Percentiles rank a stretch among this genome's conserved stretches.
phyloP scores from a whole-genome alignment of 352 stramenopile genomes.

The Phytopythium vexans region DNA sequence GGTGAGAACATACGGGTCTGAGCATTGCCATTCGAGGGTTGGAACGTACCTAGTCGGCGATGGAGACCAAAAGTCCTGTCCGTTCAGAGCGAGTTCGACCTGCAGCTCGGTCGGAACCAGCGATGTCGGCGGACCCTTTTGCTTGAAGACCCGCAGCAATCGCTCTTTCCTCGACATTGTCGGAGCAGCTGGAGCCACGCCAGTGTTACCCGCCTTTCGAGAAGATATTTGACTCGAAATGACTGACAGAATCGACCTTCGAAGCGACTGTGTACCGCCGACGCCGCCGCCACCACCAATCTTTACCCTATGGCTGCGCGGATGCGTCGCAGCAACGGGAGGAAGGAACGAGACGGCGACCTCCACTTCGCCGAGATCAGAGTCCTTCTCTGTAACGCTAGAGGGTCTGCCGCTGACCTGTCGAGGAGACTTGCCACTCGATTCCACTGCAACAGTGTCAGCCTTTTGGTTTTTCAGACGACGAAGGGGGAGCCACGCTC shows the following conservation, averaged over 20 bases:
- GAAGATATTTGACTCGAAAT: constrained; percentile 26
- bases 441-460: neutral
- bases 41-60: constrained; percentile 19
- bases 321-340: neutral
- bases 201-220: constrained; percentile 1
- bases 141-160: constrained; percentile 44
- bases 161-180: constrained; percentile 38
- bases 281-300: too few relatives aligned
- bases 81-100: constrained; percentile 58
- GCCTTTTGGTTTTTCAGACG: constrained; percentile 19
- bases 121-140: constrained; percentile 20
- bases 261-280: constrained; percentile 10
- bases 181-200: neutral
- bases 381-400: neutral
- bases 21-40: neutral
- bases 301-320: too few relatives aligned
- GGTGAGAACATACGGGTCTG: neutral
- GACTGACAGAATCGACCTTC: constrained; percentile 46
- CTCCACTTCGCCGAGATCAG: constrained; percentile 46
- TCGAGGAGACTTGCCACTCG: too few relatives aligned
- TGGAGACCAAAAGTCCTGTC: constrained; percentile 59
- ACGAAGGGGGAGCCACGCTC: constrained; percentile 52
- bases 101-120: constrained; percentile 46
- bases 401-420: too few relatives aligned
- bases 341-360: constrained; percentile 45